Evolutionary conservation across 1,139 yeast species (phyloP), one percentile per base, ranked within the genome.

Genomic region (Schwanniomyces etchellsii): DNA sequence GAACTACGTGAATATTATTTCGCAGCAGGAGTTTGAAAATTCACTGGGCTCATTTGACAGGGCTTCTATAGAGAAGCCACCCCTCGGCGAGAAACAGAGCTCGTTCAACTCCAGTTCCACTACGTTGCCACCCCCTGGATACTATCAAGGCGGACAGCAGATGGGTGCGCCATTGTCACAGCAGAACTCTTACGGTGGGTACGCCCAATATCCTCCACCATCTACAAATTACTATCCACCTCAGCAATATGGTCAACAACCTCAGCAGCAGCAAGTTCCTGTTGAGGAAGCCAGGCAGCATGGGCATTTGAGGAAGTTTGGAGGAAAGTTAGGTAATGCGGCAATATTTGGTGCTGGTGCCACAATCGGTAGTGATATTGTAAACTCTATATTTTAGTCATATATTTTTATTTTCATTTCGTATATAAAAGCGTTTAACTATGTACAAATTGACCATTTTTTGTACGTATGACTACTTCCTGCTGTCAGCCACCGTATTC

Each of bases 301-400:
- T 29, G 59, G 52, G 5, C 68, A 62, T 6, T 51, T 82, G 33
- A 77, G 74, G 54, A 81, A 73, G 52, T 76, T 85, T 46, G 96
- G 96, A 13, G 69, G 84, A 35, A 81, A 84, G 57, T 64, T 89
- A 33, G 96, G 96, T 32, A 81, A 86, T 45, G 96, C 96, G 5
- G 94, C 94, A 17, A 77, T 89, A 36, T 89, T 86, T 44, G 97
- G 97, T 57, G 97, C 96, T 14, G 98, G 98, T 66, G 96, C 97
- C 25, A 82, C 96, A 1, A 68, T 89, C 33, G 97, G 98, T 47
- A 72, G 91, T 30, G 91, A 89, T 49, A 43, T 91, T 33, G 86
- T 91, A 39, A 81, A 89, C 60, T 76, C 88, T 27, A 88, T 89
- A 37, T 84, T 88, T 45, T 86, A 69, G 52, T 24, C 17, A 17